phyloP scores from a whole-genome alignment of 2,329 filamentous ascomycete species.

The Tolypocladium tundrense region DNA sequence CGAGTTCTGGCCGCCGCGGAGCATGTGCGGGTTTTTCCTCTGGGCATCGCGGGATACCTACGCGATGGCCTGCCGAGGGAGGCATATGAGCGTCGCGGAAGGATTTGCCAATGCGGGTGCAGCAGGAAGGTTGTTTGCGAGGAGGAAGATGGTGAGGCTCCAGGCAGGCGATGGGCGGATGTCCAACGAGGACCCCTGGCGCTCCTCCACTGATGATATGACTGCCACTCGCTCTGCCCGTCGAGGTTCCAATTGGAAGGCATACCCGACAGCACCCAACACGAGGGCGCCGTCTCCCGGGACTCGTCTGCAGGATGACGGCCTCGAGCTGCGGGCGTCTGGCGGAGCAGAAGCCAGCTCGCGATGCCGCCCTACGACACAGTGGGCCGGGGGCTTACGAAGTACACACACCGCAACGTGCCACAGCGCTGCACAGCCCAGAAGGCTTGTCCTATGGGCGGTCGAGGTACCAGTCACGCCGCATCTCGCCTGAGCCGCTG shows the following conservation, averaged over 20 bases:
- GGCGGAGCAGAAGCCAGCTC: background rate
- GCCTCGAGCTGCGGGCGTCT: background rate
- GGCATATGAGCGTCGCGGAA: background rate
- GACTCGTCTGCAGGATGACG: background rate
- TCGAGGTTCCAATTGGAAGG: background rate
- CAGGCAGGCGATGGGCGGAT: background rate
- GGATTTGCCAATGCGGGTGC: background rate
- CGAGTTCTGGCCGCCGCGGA: background rate
- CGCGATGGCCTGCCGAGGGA: background rate
- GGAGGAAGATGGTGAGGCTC: background rate
- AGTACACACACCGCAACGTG: background rate
- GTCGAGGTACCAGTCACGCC: background rate
- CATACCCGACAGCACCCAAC: background rate
- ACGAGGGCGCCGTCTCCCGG: background rate
- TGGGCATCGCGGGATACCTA: background rate
- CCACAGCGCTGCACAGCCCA: background rate
- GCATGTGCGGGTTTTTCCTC: background rate
- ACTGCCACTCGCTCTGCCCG: too few species aligned
- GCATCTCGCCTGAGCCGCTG: background rate
- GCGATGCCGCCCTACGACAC: background rate
- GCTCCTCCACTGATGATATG: too few species aligned
- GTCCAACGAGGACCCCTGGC: background rate
- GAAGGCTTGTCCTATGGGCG: background rate
- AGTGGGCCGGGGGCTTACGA: background rate
- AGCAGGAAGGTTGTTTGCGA: background rate